Base-by-base conservation (phyloP, 495 filamentous ascomycete genomes). In the Tuber aestivum region DNA sequence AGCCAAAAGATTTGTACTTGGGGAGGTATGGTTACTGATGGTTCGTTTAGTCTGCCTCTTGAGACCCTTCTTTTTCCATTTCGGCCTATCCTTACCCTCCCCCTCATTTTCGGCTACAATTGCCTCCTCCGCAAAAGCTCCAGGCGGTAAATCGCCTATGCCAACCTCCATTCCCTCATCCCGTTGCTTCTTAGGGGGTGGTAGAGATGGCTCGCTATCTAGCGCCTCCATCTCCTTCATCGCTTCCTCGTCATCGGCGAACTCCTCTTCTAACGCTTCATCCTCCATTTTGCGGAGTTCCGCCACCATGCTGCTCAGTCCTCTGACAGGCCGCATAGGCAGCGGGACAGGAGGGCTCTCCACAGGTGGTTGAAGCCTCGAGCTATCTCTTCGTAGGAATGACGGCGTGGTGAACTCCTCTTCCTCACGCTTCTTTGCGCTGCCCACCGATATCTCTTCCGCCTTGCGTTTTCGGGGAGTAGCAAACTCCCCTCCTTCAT, bases 31-130 rank as follows among this genome's bases (percentile, higher is more conserved):
- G 81, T 85, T 89, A 90, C 97, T 95, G 56, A 89, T 92, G n/a
- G 92, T 89, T 56, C 88, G 84, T 71, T 92, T 86, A 3, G 95
- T 97, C 45, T 92, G 93, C 65, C 95, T 88, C 84, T 98, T 98
- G 82, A 93, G 90, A 0, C 95, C 95, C 84, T 91, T 93, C 87
- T 98, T 98, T 86, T 97, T 97, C 86, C 90, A 97, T 3, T 88
- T 84, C 0, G 88, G 87, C 18, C 86, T 85, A 35, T 65, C 56
- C 2, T 88, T 88, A 68, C 87, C 85, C 4, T 86, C 76, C 20
- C 76, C 77, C 35, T 87, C 86, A 20, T 87, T 85, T 70, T 89
- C 88, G 40, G 77, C 80, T 44, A 77, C 41, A 12, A 83, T 74
- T 21, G 75, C 83, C 74, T 87, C 86, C 41, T 87, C 87, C 41